Evolutionary conservation across 2,329 filamentous ascomycete genomes (phyloP).

Genomic region (Graphium sp.): DNA sequence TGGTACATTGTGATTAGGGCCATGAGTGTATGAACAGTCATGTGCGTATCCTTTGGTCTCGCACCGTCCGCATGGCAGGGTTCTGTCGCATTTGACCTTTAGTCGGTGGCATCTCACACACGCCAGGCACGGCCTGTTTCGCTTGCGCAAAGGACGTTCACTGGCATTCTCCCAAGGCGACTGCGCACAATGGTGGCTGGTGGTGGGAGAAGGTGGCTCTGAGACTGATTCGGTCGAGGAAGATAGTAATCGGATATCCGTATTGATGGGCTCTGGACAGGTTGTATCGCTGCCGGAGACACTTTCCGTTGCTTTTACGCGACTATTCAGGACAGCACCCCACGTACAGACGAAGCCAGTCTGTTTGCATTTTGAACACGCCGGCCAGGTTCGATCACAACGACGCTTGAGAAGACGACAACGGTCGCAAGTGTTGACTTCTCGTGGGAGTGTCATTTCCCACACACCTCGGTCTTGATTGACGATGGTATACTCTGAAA

Average conservation of each 20-base stretch:
- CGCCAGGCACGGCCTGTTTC: conserved; percentile 18
- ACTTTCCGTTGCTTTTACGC: neutral
- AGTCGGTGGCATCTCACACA: conserved; percentile 17
- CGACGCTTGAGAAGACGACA: conserved; percentile 3
- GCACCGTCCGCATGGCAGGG: conserved; percentile 17
- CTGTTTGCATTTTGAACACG: conserved; percentile 2
- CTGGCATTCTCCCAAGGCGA: neutral
- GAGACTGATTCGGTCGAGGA: neutral
- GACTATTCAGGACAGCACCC: too few species aligned
- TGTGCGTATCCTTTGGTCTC: conserved; percentile 15
- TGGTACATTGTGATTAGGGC: conserved; percentile 14
- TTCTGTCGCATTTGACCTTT: conserved; percentile 20
- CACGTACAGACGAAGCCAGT: conserved; percentile 1
- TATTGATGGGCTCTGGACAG: neutral
- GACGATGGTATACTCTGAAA: neutral
- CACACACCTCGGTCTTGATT: too few species aligned
- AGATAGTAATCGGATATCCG: neutral
- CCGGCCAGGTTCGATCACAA: conserved; percentile 3
- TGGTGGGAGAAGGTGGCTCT: neutral
- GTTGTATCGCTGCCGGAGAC: neutral
- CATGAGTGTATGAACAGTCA: conserved; percentile 19
- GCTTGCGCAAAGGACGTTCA: conserved; percentile 8
- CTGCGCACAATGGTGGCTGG: neutral
- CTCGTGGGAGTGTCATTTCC: conserved; percentile 1
- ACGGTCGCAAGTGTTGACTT: conserved; percentile 3